Evolutionary conservation across 2,329 filamentous ascomycete species (phyloP), one percentile per base, ranked within the genome.

Genomic region (Ceratocystis cacaofunesta): DNA sequence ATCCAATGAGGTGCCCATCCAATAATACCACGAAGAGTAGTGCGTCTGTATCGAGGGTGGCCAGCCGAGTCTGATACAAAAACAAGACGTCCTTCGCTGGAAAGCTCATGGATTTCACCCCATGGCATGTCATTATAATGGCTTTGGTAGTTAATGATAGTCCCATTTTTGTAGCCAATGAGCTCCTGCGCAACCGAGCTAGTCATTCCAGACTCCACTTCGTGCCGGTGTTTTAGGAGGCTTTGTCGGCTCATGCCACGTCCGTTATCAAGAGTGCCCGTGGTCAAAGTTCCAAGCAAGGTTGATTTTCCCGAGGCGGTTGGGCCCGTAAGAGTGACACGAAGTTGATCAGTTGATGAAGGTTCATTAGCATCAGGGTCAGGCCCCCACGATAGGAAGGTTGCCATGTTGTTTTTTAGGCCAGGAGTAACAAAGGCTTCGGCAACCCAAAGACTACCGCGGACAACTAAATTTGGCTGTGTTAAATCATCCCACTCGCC

Each of bases 1-100:
- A 89, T 91, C 87, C 94, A 99, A 73, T 97, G 91, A 7, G 94
- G 94, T 46, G 89, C 89, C 92, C 94, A 97, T 58, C 92, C 94
- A 69, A 99, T 82, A n/a, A 99, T 79, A 0, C 92, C 91, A 67
- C 92, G 84, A 64, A 97, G 79, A 1, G 90, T 92, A 5, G 92
- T 97, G 65, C 94, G 86, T 61, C 91, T 84, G 74, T 94, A 99
- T 57, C 91, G 85, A 46, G 92, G 87, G 69, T 95, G 89, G 0
- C 94, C 94, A 17, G 92, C 92, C 58, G 92, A 95, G 74, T 99
- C 94, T 0, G 91, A 90, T 5, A 97, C 79, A 70, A 96, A 92
- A 4, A 94, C 90, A 2, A 99, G 76, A 22, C 92, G 85, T 2
- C 87, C 89, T 67, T 80, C 76, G 68, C 86, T 84, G 0, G 90